phyloP scores from a whole-genome alignment of 371 early-diverging fungal genomes.

The Apophysomyces ossiformis region DNA sequence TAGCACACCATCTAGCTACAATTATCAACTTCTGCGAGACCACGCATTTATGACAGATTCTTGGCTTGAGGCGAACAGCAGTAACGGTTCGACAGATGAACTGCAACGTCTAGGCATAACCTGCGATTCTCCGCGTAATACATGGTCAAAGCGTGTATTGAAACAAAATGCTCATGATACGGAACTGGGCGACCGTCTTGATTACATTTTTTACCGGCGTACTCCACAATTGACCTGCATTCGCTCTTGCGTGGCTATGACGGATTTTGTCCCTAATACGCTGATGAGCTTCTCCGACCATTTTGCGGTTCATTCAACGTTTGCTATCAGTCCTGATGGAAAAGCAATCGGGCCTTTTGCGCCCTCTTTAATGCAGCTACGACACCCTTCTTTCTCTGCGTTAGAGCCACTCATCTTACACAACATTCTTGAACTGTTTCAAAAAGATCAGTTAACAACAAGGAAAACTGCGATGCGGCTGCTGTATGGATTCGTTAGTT shows the following conservation, averaged over 20 bases:
- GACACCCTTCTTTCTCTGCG: constrained; percentile 27
- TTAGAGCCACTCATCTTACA: constrained; percentile 17
- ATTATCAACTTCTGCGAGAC: constrained; percentile 44
- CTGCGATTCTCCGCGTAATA: constrained; percentile 61
- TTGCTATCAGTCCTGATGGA: constrained; percentile 21
- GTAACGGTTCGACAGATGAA: constrained; percentile 24
- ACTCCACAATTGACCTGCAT: constrained; percentile 48
- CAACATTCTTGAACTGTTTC: constrained; percentile 23
- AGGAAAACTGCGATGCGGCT: constrained; percentile 22
- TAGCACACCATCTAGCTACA: constrained; percentile 54
- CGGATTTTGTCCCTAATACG: constrained; percentile 45
- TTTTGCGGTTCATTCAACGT: constrained; percentile 59
- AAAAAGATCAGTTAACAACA: constrained; percentile 24
- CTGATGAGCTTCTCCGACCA: constrained; percentile 60
- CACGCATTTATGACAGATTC: constrained; percentile 61
- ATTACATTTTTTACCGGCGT: constrained; percentile 59
- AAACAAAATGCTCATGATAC: constrained; percentile 33
- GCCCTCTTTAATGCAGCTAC: constrained; percentile 4
- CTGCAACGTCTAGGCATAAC: constrained; percentile 56
- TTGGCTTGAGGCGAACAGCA: constrained; percentile 43
- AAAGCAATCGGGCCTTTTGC: background rate
- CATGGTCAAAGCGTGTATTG: constrained; percentile 48
- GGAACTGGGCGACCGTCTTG: constrained; percentile 58
- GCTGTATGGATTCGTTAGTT: constrained; percentile 17
- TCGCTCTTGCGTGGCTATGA: constrained; percentile 46